These are phyloP conservation scores for Russula abietina DNA, from an alignment of 768 basidiomycete species.

Conservation along the genomic window DNA sequence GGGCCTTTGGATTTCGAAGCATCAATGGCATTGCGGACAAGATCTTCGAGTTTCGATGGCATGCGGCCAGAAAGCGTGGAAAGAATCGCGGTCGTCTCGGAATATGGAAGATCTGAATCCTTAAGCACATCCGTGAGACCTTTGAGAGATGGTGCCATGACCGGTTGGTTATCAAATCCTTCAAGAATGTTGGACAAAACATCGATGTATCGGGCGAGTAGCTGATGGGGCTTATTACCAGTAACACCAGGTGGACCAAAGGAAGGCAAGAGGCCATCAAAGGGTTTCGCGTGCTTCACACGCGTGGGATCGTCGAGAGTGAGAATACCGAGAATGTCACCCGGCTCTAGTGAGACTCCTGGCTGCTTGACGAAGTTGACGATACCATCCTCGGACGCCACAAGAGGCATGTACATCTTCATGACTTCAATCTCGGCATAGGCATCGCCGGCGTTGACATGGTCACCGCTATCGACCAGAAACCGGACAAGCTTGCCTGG, in stretches of 20 bases:
- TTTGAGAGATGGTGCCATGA: constrained; percentile 82
- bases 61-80: constrained; percentile 90
- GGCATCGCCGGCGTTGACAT: constrained; percentile 91
- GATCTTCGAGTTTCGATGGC: constrained; percentile 85
- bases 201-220: constrained; percentile 63
- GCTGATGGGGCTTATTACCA: constrained; percentile 88
- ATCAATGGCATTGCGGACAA: constrained; percentile 73
- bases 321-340: constrained; percentile 95
- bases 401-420: constrained; percentile 99
- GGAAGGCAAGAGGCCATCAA: constrained; percentile 85
- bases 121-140: constrained; percentile 78
- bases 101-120: constrained; percentile 82
- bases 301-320: constrained; percentile 93
- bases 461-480: constrained; percentile 95
- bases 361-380: constrained; percentile 98
- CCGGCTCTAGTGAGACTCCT: constrained; percentile 92
- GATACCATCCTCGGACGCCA: constrained; percentile 88
- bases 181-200: constrained; percentile 88
- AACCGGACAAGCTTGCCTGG: constrained; percentile 95
- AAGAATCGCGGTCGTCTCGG: constrained; percentile 76
- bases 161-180: constrained; percentile 93
- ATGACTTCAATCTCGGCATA: constrained; percentile 99
- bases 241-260: constrained; percentile 82
- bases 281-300: constrained; percentile 97
- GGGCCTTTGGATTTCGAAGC: constrained; percentile 64